Evolutionary conservation across 78 protist genomes (phyloP).

Genomic region (Guillardia theta): DNA sequence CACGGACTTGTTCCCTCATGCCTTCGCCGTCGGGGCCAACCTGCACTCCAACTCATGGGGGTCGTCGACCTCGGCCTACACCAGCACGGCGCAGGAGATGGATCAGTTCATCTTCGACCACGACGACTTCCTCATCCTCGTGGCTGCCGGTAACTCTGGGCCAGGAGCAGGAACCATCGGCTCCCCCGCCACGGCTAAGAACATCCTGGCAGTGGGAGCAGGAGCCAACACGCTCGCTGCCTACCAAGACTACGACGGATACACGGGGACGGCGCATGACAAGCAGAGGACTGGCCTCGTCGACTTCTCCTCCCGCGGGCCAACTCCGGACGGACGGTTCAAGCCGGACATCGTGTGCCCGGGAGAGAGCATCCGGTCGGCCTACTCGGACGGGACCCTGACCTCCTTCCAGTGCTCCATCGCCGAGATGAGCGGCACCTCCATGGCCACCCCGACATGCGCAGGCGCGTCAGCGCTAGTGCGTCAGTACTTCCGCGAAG

Average conservation of each 20-base stretch:
- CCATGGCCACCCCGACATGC: constrained; percentile 77
- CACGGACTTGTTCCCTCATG: not conserved
- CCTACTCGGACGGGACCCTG: constrained; percentile 37
- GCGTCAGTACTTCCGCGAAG: constrained; percentile 50
- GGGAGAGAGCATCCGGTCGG: constrained; percentile 58
- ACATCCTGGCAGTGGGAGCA: constrained; percentile 12
- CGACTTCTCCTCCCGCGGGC: constrained; percentile 68
- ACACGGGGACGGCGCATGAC: not conserved
- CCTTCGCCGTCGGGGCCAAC: constrained; percentile 7
- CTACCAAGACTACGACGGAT: not conserved
- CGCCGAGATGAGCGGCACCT: constrained; percentile 61
- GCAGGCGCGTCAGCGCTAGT: constrained; percentile 68
- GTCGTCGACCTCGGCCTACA: constrained; percentile 33
- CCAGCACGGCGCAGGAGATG: not conserved
- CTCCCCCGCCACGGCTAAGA: constrained; percentile 35
- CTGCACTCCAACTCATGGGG: constrained; percentile 51
- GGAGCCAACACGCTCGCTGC: not conserved
- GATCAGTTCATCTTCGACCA: not conserved
- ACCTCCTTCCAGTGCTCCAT: not conserved
- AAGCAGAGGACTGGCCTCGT: not conserved
- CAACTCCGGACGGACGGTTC: constrained; percentile 69
- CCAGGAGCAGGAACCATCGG: not conserved
- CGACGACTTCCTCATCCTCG: constrained; percentile 29
- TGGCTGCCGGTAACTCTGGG: constrained; percentile 58
- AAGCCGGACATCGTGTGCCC: constrained; percentile 77